Conservation (phyloP, 148 eudicot species). For the Talinum fruticosum region DNA sequence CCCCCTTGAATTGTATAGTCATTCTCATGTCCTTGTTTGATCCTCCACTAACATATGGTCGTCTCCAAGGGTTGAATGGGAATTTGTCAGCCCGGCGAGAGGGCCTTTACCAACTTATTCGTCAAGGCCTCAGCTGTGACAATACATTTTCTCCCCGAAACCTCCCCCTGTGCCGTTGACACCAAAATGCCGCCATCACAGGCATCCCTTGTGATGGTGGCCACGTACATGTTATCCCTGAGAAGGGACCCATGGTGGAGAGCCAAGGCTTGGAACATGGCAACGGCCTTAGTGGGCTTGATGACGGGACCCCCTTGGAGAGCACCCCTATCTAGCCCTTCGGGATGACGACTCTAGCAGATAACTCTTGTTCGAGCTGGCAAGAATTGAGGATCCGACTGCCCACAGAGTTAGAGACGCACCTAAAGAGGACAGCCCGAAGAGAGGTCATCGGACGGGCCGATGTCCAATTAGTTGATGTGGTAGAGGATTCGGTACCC, state of each 20-base stretch:
- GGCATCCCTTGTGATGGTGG: conserved; percentile 25
- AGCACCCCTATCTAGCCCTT: conserved; percentile 74
- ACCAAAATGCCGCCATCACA: conserved; percentile 39
- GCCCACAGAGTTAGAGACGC: conserved; percentile 34
- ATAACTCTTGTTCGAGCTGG: conserved; percentile 37
- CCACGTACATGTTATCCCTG: conserved; percentile 56
- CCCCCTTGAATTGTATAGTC: conserved; percentile 46
- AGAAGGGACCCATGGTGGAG: conserved; percentile 53
- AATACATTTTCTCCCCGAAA: conserved; percentile 66
- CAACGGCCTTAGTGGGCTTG: conserved; percentile 94
- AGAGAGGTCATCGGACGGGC: conserved; percentile 37
- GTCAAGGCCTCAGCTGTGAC: conserved; percentile 71
- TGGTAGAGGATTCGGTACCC: conserved; percentile 71
- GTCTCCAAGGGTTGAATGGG: conserved; percentile 74
- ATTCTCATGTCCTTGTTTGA: conserved; percentile 46
- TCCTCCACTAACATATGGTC: conserved; percentile 59
- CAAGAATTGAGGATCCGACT: conserved; percentile 32
- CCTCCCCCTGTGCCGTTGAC: conserved; percentile 27
- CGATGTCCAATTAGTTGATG: conserved; percentile 65
- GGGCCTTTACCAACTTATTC: conserved; percentile 38
- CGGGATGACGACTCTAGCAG: conserved; percentile 46
- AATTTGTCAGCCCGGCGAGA: conserved; percentile 23
- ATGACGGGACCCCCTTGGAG: conserved; percentile 58
- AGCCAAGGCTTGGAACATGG: conserved; percentile 80
- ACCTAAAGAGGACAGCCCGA: conserved; percentile 42